Evolutionary conservation across 2,329 filamentous ascomycete species (phyloP), one percentile per base, ranked within the genome.

Genomic region (Aspergillus pseudoviridinutans): DNA sequence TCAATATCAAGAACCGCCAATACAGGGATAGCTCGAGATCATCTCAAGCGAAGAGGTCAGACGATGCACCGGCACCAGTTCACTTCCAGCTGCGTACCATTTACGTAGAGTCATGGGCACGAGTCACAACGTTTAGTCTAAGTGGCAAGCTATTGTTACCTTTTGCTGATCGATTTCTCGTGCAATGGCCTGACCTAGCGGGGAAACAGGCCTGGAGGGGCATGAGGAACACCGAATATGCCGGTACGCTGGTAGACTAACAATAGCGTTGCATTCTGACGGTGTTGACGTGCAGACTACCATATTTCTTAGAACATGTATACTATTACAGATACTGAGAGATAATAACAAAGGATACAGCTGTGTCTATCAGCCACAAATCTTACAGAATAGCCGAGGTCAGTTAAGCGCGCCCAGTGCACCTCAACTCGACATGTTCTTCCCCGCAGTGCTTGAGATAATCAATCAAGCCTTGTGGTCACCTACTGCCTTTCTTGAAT

Each of bases 71-170:
- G 64, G 54, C 9, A 79, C 5, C 75, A 78, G 55, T 47, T 46
- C 27, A 58, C 51, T 27, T 80, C 80, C 82, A 82, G 61, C 87
- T 93, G 77, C 84, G 86, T 61, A 87, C 89, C 9, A 79, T 97
- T 14, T 99, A 94, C 71, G 84, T 97, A 28, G 94, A 99, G 79
- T 94, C 90, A 22, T 97, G 92, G 88, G 93, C 94, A 2, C 83
- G 94, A 17, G 90, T 96, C 17, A 87, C 83, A 63, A 87, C 84
- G 12, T 75, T 97, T 62, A 97, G 93, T 76, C 73, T 97, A 58
- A 96, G 91, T 41, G 94, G 93, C 0, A 87, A 85, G 70, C 76
- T 97, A 41, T 78, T 99, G 57, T 75, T 88, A 57, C 77, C 79
- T 62, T 78, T 95, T 44, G 89, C 89, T 50, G 90, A 96, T 74